These are phyloP conservation scores for Eucalyptus marginata DNA, from an alignment of 345 rosid genomes.

Conservation along the genomic window DNA sequence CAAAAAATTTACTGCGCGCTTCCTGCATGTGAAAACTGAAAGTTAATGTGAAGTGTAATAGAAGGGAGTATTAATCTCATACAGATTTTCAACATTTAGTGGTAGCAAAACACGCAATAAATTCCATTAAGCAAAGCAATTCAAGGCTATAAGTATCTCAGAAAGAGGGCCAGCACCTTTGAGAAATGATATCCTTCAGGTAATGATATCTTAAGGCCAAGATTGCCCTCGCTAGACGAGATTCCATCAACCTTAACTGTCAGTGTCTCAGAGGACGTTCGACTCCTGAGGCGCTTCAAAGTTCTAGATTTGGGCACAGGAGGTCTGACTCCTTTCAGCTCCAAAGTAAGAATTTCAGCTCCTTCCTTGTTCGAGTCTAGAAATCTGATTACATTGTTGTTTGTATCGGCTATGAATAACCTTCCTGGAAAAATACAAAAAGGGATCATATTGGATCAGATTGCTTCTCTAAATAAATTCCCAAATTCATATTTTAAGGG, in stretches of 20 bases:
- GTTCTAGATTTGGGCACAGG: conserved; percentile 52
- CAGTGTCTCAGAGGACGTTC: conserved; percentile 57
- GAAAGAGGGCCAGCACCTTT: conserved; percentile 28
- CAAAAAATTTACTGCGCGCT: conserved; percentile 64
- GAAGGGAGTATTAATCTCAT: neutral
- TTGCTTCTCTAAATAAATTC: neutral
- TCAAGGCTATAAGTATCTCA: neutral
- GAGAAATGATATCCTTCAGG: conserved; percentile 87
- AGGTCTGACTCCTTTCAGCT: conserved; percentile 76
- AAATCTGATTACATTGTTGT: conserved; percentile 70
- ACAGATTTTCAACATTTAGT: neutral
- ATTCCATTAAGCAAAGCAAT: neutral
- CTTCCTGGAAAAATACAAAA: conserved; percentile 35
- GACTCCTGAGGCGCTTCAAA: conserved; percentile 62
- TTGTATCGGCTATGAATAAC: conserved; percentile 80
- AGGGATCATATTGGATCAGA: neutral
- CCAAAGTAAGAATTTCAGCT: conserved; percentile 54
- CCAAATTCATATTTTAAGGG: neutral
- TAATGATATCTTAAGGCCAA: conserved; percentile 50
- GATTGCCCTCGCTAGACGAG: conserved; percentile 55
- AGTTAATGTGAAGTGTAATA: neutral
- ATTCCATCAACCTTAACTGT: conserved; percentile 38
- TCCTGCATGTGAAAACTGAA: conserved; percentile 30
- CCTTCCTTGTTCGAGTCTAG: conserved; percentile 45
- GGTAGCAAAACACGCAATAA: neutral